Evolutionary conservation across 352 stramenopile species (phyloP), one percentile per base, ranked within the genome.

Genomic region (Pythium insidiosum): DNA sequence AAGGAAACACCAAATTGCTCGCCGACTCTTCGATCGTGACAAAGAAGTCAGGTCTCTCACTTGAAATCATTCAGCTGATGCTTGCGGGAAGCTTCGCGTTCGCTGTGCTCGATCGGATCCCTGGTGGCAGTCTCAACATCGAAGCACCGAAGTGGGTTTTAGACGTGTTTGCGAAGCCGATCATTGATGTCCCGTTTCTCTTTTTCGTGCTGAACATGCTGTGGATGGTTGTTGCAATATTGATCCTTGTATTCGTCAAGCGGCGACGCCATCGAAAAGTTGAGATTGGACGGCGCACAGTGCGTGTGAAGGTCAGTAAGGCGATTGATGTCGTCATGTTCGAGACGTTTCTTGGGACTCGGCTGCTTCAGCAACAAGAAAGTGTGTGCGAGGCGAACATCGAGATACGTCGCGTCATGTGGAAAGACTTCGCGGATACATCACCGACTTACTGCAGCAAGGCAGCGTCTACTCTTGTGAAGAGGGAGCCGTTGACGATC

Each of bases 1-100:
- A 95, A 59, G 70, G 69, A 47, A 95, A 96, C 53, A 95, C 74
- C 3, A 93, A 94, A 50, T 59, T 73, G 29, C 60, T 97, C 12
- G 88, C 76, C 44, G 66, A 90, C 22, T 69, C 95, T 28, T 86
- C 92, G 40, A 48, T 84, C 3, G 66, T 63, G 28, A 72, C 73
- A 15, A 58, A 80, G 36, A 61, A 88, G 38, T 76, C 74, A 16
- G 68, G 66, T 11, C 57, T 66, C 35, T 89, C 76, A 13, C 54
- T 97, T 12, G 81, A 96, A 47, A 61, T 97, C 4, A 53, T 97
- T 0, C 84, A 97, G 53, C 47, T 94, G 6, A 66, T 98, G 16
- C 83, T 98, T 28, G 78, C 84, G 22, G 92, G 81, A 2, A 87
- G 84, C 34, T 81, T 98, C 31, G 87, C 89, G 2, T 96, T 98